Evolutionary conservation across 768 basidiomycete species (phyloP), one percentile per base, ranked within the genome.

Genomic region (Tricholoma furcatifolium): DNA sequence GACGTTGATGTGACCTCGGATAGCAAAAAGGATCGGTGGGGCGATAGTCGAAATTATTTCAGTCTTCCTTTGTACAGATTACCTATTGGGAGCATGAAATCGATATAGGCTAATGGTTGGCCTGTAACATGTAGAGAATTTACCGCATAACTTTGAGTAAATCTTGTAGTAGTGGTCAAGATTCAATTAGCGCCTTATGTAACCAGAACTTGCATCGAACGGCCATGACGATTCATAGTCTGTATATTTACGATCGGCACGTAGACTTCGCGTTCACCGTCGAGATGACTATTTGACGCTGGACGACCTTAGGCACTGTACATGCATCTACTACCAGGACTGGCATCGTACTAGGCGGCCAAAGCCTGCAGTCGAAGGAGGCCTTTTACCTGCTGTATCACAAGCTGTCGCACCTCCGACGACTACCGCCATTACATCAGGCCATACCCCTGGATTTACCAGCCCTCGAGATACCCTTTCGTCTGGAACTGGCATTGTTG

Each of bases 301-400:
- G 36, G 30, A 30, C 48, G 31, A 11, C 45, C 27, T 39, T 66
- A 93, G 96, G 69, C 92, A 97, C 67, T 94, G 95, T 69, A 81
- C 80, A 17, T 93, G 91, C 64, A 81, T 98, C 42, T 98, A 96
- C 73, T 97, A 98, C 67, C 93, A 97, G 59, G 92, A 96, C 67
- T 96, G 93, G 91, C 87, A 95, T 62, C 83, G 92, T 45, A 85
- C 85, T 0, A 84, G 79, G 48, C 79, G 85, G 30, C 84, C 87
- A 27, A 87, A 83, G 67, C 79, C 82, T 36, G 90, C 93, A 2
- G 77, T 77, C 14, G 81, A 86, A 66, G 85, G 86, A 8, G 83
- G 83, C 39, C 82, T 93, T 49, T 79, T 92, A 34, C 84, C 86
- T 12, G 91, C 85, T 17, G 92, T 97, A 38, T 87, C 90, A 27